Evolutionary conservation across 257 asterid genomes (phyloP).

Genomic region (Gentiana macrophylla): DNA sequence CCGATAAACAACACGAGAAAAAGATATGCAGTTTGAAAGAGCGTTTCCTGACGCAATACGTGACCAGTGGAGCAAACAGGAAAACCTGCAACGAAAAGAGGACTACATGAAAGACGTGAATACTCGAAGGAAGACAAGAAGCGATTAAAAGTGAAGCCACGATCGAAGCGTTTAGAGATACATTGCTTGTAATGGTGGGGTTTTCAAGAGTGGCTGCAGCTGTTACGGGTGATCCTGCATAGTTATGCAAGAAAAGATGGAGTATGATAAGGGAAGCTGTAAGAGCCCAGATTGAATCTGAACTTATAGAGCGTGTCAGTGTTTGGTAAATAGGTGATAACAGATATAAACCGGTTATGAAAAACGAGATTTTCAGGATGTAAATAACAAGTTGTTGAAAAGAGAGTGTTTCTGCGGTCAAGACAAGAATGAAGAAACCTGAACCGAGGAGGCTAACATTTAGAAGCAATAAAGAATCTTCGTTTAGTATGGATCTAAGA

Average conservation of each 20-base stretch:
- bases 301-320: constrained; percentile 76
- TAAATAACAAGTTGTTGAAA: constrained; percentile 40
- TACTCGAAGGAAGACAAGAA: constrained; percentile 83
- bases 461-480: constrained; percentile 45
- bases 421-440: constrained; percentile 55
- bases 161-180: constrained; percentile 59
- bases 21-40: constrained; percentile 62
- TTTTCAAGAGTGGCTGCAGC: constrained; percentile 56
- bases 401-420: constrained; percentile 64
- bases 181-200: constrained; percentile 35
- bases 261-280: constrained; percentile 50
- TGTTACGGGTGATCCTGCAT: constrained; percentile 35
- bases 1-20: constrained; percentile 51
- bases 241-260: constrained; percentile 37
- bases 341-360: constrained; percentile 57
- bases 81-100: constrained; percentile 83
- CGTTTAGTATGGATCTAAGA: constrained; percentile 47
- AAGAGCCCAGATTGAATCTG: constrained; percentile 87
- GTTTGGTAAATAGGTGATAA: constrained; percentile 80
- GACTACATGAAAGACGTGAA: constrained; percentile 68
- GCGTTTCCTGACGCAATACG: constrained; percentile 52
- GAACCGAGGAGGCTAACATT: constrained; percentile 52
- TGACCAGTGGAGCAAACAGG: constrained; percentile 77
- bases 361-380: constrained; percentile 53
- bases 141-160: constrained; percentile 88